Conservation (phyloP, 306 rosid species). For the Malus fusca region DNA sequence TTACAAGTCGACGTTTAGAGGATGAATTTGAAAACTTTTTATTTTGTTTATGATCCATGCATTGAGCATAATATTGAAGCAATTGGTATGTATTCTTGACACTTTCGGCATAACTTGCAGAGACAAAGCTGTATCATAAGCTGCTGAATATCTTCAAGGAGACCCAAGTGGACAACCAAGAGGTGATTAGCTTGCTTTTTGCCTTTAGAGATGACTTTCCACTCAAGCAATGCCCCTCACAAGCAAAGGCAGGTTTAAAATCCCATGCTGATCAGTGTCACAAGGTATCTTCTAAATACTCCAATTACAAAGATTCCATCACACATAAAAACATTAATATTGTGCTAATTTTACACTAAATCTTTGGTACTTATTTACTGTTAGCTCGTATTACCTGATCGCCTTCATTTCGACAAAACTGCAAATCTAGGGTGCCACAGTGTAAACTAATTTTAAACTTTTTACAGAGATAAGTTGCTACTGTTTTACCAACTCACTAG, state of each 20-base stretch:
- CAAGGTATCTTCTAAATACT: neutral
- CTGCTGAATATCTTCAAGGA: constrained; percentile 30
- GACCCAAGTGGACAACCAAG: constrained; percentile 41
- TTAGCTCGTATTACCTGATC: neutral
- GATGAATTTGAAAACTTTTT: neutral
- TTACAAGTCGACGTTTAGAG: neutral
- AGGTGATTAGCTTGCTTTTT: constrained; percentile 42
- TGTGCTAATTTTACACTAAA: neutral
- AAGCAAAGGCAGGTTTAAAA: constrained; percentile 30
- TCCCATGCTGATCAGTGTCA: neutral
- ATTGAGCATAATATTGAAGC: neutral
- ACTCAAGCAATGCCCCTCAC: constrained; percentile 37
- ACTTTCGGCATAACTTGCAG: constrained; percentile 27
- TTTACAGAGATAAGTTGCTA: neutral
- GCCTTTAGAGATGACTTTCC: constrained; percentile 40
- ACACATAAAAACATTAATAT: neutral
- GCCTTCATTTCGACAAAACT: neutral
- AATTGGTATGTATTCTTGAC: neutral
- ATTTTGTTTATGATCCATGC: neutral
- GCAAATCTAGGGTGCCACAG: neutral
- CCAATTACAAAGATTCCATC: neutral
- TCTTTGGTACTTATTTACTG: neutral
- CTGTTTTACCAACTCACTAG: constrained; percentile 6
- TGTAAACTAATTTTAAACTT: constrained; percentile 3
- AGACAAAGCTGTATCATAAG: constrained; percentile 31